Evolutionary conservation across 2,329 filamentous ascomycete species (phyloP), one percentile per base, ranked within the genome.

Genomic region (Magnaporthiopsis rhizophila): DNA sequence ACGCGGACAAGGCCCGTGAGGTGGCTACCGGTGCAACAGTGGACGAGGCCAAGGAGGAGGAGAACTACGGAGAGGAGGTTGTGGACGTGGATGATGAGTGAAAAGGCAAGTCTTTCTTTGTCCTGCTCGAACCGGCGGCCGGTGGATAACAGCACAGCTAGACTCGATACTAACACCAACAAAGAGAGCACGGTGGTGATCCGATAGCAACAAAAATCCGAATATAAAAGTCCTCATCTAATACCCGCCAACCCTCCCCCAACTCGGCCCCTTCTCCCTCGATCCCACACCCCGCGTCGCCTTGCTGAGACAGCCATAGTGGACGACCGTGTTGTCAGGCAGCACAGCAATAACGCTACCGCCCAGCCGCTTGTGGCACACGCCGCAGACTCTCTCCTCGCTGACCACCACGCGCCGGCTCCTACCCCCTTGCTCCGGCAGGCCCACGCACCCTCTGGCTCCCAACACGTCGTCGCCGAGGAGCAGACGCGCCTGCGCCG

Each of bases 341-440:
- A 95, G 83, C 15, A 97, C 93, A 57, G 93, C 89, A 66, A 98
- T 89, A 74, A 97, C 95, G 74, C 90, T 96, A 1, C 92, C 89
- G 1, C 93, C 94, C 68, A 99, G 84, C 68, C 95, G 82, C 81
- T 97, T 98, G 75, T 97, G 90, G 74, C 95, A 99, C 21, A 96
- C 91, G 15, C 90, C 88, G 74, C 95, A 99, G 64, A 97, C 89
- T 62, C 91, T 82, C 72, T 98, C 94, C 71, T 99, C 94, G 12
- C 85, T 86, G 62, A 99, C 87, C 26, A 92, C 86, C 13, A 97
- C 92, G 69, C 91, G 84, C 64, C 83, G 76, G 69, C 83, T 86
- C 63, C 81, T 78, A 13, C 83, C 83, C 60, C 78, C 80, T 66
- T 84, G 82, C 0, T 80, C 80, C 32, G 79, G 77, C n/a, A n/a